phyloP scores from a whole-genome alignment of 2,329 filamentous ascomycete species.

The Aureobasidium sp. region DNA sequence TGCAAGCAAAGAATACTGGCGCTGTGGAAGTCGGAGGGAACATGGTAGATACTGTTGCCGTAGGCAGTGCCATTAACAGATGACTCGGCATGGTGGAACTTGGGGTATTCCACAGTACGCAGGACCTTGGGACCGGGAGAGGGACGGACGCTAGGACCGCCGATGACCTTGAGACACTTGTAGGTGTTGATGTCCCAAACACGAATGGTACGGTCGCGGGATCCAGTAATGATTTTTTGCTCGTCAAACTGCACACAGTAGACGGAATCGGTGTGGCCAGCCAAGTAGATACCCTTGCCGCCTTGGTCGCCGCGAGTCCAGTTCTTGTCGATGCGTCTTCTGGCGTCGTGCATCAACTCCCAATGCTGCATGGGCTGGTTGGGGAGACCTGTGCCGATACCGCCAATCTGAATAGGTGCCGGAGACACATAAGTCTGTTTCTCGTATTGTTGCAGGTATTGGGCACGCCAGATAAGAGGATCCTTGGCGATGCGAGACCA shows the following conservation, averaged over 20 bases:
- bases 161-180: conserved; percentile 77
- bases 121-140: conserved; percentile 35
- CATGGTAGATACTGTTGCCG: conserved; percentile 39
- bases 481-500: conserved; percentile 51
- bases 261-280: conserved; percentile 90
- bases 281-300: conserved; percentile 77
- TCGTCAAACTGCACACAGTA: conserved; percentile 98
- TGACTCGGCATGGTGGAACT: conserved; percentile 31
- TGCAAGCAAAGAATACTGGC: conserved; percentile 92
- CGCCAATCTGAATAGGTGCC: conserved; percentile 40
- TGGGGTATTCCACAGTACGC: conserved; percentile 34
- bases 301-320: conserved; percentile 62
- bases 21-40: conserved; percentile 59
- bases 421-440: conserved; percentile 37
- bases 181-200: conserved; percentile 92
- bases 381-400: conserved; percentile 42
- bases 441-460: conserved; percentile 51
- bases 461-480: conserved; percentile 52
- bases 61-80: conserved; percentile 40
- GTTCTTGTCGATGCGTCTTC: conserved; percentile 63
- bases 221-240: conserved; percentile 94
- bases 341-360: conserved; percentile 75
- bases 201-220: conserved; percentile 87
- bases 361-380: conserved; percentile 61
- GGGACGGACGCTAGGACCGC: conserved; percentile 57